These are phyloP conservation scores for Neopestalotiopsis sp. DNA, from an alignment of 2,329 filamentous ascomycete genomes.

Conservation along the genomic window DNA sequence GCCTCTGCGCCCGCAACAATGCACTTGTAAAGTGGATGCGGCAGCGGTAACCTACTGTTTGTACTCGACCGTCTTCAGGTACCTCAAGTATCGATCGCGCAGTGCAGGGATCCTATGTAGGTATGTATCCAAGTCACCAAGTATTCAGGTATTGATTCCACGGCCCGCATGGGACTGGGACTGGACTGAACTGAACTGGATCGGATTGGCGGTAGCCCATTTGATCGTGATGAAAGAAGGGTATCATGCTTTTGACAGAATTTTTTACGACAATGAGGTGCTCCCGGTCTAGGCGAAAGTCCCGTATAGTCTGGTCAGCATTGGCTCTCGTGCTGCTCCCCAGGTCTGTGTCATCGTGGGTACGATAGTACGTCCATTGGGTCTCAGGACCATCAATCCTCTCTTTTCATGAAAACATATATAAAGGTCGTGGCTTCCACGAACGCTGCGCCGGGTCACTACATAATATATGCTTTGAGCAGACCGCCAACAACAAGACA, in stretches of 20 bases:
- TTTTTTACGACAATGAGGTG: slow-evolving; percentile 17
- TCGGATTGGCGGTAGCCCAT: slow-evolving; percentile 1
- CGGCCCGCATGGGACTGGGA: neutral
- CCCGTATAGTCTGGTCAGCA: slow-evolving; percentile 1
- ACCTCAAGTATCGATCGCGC: neutral
- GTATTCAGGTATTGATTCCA: neutral
- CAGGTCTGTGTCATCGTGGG: slow-evolving; percentile 4
- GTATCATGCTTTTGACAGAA: slow-evolving; percentile 20
- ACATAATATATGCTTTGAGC: neutral
- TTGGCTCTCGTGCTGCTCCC: neutral
- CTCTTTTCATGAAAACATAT: neutral
- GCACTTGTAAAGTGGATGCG: neutral
- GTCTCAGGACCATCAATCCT: neutral
- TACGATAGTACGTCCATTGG: neutral
- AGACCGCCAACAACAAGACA: slow-evolving; percentile 1
- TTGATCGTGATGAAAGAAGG: slow-evolving; percentile 10
- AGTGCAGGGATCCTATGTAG: neutral
- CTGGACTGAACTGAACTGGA: too few species aligned
- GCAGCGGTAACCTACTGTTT: slow-evolving; percentile 1
- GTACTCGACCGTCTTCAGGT: neutral
- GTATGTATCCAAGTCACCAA: neutral
- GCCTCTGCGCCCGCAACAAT: slow-evolving; percentile 12
- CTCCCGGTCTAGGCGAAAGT: slow-evolving; percentile 7
- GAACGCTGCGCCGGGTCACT: neutral
- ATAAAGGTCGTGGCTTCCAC: slow-evolving; percentile 11